Conservation (phyloP, 306 rosid genomes). For the Dalbergia cultrata region DNA sequence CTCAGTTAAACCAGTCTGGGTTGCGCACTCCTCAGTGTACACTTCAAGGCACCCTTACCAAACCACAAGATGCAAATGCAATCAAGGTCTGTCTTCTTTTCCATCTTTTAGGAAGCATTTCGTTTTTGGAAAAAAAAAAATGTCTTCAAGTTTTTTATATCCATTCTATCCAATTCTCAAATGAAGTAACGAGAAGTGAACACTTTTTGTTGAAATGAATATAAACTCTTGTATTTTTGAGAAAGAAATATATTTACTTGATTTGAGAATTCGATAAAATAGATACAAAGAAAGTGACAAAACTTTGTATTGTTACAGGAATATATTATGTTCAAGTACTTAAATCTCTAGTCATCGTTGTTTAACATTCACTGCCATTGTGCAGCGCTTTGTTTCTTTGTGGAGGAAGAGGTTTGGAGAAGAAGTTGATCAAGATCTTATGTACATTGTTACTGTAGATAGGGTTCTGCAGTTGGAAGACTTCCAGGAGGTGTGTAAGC, state of each 20-base stretch:
- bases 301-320: neutral
- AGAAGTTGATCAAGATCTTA: constrained; percentile 72
- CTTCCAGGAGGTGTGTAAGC: constrained; percentile 72
- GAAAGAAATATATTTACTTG: neutral
- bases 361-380: constrained; percentile 25
- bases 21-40: constrained; percentile 93
- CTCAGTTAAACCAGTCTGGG: constrained; percentile 78
- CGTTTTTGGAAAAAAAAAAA: too few relatives aligned
- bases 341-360: neutral
- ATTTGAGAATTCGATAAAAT: neutral
- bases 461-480: constrained; percentile 85
- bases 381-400: constrained; percentile 67
- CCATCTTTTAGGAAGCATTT: neutral
- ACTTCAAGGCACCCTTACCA: constrained; percentile 75
- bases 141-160: too few relatives aligned
- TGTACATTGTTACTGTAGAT: constrained; percentile 74
- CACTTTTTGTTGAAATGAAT: too few relatives aligned
- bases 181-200: too few relatives aligned
- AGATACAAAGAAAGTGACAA: neutral
- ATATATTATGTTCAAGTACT: constrained; percentile 10
- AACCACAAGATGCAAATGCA: constrained; percentile 62
- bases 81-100: constrained; percentile 50
- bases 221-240: neutral
- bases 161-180: too few relatives aligned
- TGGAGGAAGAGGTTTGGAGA: constrained; percentile 91